A percentile compares a stretch with the other conserved stretches of the same genome.
Conservation (phyloP, 2,329 filamentous ascomycete genomes). For the Colletotrichum gloeosporioides region DNA sequence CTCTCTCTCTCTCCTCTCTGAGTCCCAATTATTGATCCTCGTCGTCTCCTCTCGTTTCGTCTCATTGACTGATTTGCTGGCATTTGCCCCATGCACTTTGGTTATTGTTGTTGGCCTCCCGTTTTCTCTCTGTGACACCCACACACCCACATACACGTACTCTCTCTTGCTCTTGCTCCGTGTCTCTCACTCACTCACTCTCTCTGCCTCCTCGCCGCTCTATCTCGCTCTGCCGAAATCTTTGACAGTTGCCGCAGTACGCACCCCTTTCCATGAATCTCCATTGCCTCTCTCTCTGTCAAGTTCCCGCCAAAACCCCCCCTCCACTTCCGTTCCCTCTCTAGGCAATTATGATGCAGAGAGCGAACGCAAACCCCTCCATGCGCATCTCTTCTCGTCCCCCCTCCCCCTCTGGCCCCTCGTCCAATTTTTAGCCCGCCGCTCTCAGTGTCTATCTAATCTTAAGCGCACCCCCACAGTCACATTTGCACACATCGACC, state of each 20-base stretch:
- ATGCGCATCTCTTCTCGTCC: background rate
- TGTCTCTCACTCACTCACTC: background rate
- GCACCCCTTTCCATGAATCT: background rate
- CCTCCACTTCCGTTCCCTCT: background rate
- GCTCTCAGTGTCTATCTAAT: conserved; percentile 2
- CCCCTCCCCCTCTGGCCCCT: background rate
- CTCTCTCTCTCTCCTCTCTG: background rate
- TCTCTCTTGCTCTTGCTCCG: background rate
- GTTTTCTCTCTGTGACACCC: background rate
- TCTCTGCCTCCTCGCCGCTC: background rate
- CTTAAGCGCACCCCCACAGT: conserved; percentile 18
- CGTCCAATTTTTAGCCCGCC: background rate
- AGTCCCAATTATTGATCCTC: background rate
- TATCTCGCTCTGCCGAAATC: background rate
- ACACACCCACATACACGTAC: background rate
- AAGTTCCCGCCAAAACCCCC: background rate
- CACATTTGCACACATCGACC: conserved; percentile 11
- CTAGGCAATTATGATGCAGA: background rate
- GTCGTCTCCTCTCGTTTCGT: background rate
- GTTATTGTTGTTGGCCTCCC: background rate
- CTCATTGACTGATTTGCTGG: background rate
- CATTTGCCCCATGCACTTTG: background rate
- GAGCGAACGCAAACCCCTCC: conserved; percentile 13
- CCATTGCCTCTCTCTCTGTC: background rate
- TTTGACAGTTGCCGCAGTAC: background rate